Conservation (phyloP, 2,329 filamentous ascomycete species). For the Xylaria hypoxylon region DNA sequence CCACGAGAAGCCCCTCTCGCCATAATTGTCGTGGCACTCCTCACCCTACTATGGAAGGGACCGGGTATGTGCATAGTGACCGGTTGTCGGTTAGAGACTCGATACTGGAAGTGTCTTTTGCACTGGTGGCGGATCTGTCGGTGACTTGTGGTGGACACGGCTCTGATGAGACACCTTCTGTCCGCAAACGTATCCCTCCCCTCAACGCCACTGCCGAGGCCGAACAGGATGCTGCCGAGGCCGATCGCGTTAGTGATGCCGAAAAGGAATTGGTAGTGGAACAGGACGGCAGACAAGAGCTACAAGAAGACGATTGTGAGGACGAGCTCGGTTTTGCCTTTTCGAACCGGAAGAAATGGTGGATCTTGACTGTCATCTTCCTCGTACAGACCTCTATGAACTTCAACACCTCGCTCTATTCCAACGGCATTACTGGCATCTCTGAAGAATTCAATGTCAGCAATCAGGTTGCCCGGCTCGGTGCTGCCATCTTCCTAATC, state of each 20-base stretch:
- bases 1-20: not conserved
- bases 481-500: conserved; percentile 82
- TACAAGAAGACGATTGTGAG: conserved; percentile 66
- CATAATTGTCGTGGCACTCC: not conserved
- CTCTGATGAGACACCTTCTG: conserved; percentile 38
- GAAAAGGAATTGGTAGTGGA: conserved; percentile 42
- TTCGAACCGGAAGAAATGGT: conserved; percentile 74
- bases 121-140: not conserved
- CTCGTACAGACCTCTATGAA: conserved; percentile 82
- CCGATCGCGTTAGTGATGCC: conserved; percentile 36
- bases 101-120: not conserved
- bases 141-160: conserved; percentile 5
- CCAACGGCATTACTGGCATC: conserved; percentile 75
- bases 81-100: not conserved
- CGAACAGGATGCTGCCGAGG: too few species aligned
- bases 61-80: too few species aligned
- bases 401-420: conserved; percentile 81
- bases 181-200: conserved; percentile 32
- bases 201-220: conserved; percentile 35
- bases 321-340: conserved; percentile 73
- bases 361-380: conserved; percentile 78
- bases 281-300: conserved; percentile 45
- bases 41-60: conserved; percentile 21
- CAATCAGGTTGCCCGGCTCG: conserved; percentile 74
- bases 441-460: conserved; percentile 75